phyloP scores from a whole-genome alignment of 2,329 filamentous ascomycete species.

The Diaporthe citriasiana region DNA sequence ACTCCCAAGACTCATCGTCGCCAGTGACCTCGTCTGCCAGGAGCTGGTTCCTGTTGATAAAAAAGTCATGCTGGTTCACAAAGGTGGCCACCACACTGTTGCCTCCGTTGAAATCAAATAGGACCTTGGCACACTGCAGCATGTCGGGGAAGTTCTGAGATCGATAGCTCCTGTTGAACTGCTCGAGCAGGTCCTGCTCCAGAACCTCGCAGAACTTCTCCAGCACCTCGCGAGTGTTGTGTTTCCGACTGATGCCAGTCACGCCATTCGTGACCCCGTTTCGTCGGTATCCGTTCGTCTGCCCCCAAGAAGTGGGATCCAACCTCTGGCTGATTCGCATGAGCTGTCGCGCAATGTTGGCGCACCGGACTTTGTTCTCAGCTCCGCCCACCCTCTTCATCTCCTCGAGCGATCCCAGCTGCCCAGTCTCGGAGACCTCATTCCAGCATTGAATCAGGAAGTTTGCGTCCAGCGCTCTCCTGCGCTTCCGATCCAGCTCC shows the following conservation, averaged over 20 bases:
- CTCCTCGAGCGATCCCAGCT: conserved; percentile 89
- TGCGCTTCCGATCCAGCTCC: conserved; percentile 92
- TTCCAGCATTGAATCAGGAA: conserved; percentile 98
- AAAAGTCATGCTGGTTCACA: conserved; percentile 99
- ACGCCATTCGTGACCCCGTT: conserved; percentile 66
- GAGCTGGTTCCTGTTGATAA: conserved; percentile 94
- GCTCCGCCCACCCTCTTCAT: conserved; percentile 86
- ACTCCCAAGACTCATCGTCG: conserved; percentile 87
- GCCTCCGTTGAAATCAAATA: conserved; percentile 96
- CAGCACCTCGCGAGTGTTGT: conserved; percentile 87
- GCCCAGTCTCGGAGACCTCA: conserved; percentile 91
- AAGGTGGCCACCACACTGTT: conserved; percentile 95
- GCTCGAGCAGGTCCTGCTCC: conserved; percentile 94
- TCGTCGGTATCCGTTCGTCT: conserved; percentile 67
- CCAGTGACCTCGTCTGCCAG: conserved; percentile 86
- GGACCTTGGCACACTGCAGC: conserved; percentile 94
- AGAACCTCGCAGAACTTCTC: conserved; percentile 97
- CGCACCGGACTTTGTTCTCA: conserved; percentile 94
- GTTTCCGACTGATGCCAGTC: conserved; percentile 59
- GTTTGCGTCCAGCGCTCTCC: conserved; percentile 90
- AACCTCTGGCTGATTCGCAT: conserved; percentile 94
- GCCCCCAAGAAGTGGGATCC: conserved; percentile 81
- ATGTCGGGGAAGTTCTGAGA: conserved; percentile 97
- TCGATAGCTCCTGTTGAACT: conserved; percentile 97
- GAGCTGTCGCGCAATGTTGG: conserved; percentile 92